A percentile compares a stretch with the other conserved stretches of the same genome.
Evolutionary conservation across 331 rosid genomes (phyloP).

Genomic region (Acacia pycnantha): DNA sequence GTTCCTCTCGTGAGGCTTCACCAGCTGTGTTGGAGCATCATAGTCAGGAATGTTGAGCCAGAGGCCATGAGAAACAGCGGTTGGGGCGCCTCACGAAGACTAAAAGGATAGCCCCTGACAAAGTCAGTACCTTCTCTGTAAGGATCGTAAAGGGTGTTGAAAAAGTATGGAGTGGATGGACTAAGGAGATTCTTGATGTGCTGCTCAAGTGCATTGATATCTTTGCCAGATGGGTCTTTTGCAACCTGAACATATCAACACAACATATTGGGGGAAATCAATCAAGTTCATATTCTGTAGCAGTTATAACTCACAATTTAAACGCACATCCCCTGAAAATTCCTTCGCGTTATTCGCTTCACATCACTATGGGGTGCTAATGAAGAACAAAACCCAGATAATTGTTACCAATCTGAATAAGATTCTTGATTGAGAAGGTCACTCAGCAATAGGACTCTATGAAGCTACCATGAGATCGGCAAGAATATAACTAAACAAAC

Average conservation of each 20-base stretch:
- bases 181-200: conserved; percentile 51
- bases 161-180: conserved; percentile 54
- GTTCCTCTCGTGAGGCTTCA: conserved; percentile 61
- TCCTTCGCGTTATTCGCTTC: background rate
- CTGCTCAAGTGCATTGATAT: conserved; percentile 62
- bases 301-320: background rate
- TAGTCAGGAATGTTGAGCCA: conserved; percentile 70
- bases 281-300: background rate
- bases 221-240: conserved; percentile 53
- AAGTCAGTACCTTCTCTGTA: conserved; percentile 58
- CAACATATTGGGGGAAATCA: background rate
- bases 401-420: background rate
- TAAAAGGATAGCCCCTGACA: conserved; percentile 61
- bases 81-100: conserved; percentile 51
- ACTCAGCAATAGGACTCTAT: background rate
- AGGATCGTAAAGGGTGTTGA: conserved; percentile 67
- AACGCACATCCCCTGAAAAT: background rate
- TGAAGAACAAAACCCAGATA: no score
- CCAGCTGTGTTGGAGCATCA: conserved; percentile 69
- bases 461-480: background rate
- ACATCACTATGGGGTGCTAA: background rate
- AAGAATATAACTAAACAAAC: background rate
- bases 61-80: conserved; percentile 68
- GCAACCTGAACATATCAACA: conserved; percentile 44
- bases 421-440: background rate